Base-by-base conservation (phyloP, 1,284 basidiomycete species). In the Vanrija pseudolonga region DNA sequence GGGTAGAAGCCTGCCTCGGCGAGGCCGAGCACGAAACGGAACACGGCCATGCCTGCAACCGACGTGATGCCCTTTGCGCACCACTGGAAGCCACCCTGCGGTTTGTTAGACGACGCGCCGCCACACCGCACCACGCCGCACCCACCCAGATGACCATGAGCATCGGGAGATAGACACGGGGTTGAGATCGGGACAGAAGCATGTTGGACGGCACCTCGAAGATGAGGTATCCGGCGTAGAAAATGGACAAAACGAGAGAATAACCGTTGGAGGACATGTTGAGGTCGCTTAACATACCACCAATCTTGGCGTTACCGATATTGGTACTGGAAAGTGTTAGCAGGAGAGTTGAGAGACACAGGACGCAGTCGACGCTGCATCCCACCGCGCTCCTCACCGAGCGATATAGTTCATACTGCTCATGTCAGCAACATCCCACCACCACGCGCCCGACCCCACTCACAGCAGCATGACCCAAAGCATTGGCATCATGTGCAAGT, bases 131-230 rank as follows among this genome's bases (percentile, higher is more conserved):
- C 19, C 32, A 32, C 32, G 19, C n/a, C n/a, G n/a, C 32, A 32
- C 32, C 12, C 32, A 32, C 50, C 54, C 54, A 56, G 12, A 46
- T 51, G 17, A 56, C 3, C 54, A 56, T 56, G 49, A 55, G 32
- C 12, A 32, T 12, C 32, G 32, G 32, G 32, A 32, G 32, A 32
- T 32, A 32, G 32, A 32, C 32, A 32, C 32, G 32, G 9, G 32
- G 32, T 12, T 32, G 32, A 12, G 41, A 55, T 37, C 6, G 52
- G 62, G 15, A 56, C 36, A 66, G 57, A 32, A 66, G 37, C 61
- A 77, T 67, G 64, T 77, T 77, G 38, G 67, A 72, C 0, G 76
- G 76, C 1, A 76, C 71, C 54, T 67, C 56, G 28, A 60, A 52
- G 9, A 78, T 59, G 18, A 56, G 46, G 51, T 56, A 56, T 22